Evolutionary conservation across 441 rosid species (phyloP).

Genomic region (Sinapis alba): DNA sequence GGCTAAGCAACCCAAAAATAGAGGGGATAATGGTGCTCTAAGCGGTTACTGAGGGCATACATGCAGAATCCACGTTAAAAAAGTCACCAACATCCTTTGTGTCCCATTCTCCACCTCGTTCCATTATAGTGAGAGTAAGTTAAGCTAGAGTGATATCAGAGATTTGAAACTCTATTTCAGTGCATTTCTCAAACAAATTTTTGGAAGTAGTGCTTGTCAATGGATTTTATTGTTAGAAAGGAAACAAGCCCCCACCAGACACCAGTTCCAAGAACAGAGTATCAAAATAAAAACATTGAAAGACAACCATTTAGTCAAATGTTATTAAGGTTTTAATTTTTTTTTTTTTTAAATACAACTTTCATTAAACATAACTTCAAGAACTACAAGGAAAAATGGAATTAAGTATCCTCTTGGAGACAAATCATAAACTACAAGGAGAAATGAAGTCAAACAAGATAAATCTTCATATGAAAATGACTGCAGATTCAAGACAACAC

Average conservation of each 20-base stretch:
- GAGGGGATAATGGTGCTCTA: no score
- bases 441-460: no score
- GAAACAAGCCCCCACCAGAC: no score
- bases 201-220: neutral
- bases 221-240: neutral
- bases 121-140: neutral
- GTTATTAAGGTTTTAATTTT: neutral
- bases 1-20: no score
- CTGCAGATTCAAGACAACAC: no score
- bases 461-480: no score
- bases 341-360: no score
- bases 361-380: no score
- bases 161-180: neutral
- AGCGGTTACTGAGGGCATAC: neutral
- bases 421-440: no score
- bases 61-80: neutral
- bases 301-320: neutral
- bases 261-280: neutral
- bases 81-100: neutral
- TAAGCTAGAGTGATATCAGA: neutral
- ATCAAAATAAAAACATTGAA: neutral
- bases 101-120: neutral
- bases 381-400: no score
- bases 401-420: no score
- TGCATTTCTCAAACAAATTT: neutral